Conservation (phyloP, 495 filamentous ascomycete genomes). For the Evansstolkia leycettana region DNA sequence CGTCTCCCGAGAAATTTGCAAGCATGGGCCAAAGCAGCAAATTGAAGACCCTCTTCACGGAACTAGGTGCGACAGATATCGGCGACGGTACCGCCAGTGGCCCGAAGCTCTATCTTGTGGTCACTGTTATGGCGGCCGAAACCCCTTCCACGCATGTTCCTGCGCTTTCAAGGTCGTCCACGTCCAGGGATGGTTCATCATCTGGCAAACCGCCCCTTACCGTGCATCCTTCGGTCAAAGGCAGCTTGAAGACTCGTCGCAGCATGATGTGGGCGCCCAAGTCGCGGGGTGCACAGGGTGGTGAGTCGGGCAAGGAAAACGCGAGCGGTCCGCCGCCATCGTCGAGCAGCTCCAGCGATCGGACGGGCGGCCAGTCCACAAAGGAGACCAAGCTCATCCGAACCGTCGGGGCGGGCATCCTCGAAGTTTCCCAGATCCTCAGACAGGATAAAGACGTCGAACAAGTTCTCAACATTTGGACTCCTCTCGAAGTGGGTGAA, state of each 20-base stretch:
- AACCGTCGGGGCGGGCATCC: conserved; percentile 66
- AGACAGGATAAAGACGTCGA: conserved; percentile 66
- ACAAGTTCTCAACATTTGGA: conserved; percentile 68
- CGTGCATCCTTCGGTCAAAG: conserved; percentile 22
- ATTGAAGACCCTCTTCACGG: conserved; percentile 77
- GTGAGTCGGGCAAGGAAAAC: conserved; percentile 30
- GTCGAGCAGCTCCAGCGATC: conserved; percentile 44
- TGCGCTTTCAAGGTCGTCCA: conserved; percentile 16
- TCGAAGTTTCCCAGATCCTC: conserved; percentile 70
- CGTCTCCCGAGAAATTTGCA: conserved; percentile 53
- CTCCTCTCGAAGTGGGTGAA: conserved; percentile 44
- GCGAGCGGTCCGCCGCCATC: conserved; percentile 32
- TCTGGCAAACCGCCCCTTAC: conserved; percentile 17
- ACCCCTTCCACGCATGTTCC: conserved; percentile 27
- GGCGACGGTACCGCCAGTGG: conserved; percentile 58
- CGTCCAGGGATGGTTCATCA: conserved; percentile 25
- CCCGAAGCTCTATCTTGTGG: conserved; percentile 68
- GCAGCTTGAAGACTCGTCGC: conserved; percentile 45
- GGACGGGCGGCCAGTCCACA: conserved; percentile 20
- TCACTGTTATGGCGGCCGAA: conserved; percentile 59
- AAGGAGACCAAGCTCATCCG: conserved; percentile 44
- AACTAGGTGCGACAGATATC: conserved; percentile 70
- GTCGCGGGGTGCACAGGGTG: conserved; percentile 15
- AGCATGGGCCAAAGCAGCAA: conserved; percentile 43
- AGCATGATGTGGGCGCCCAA: conserved; percentile 71